A percentile compares a stretch with the other conserved stretches of the same genome.
Conservation (phyloP, 2,329 filamentous ascomycete genomes). For the Geosmithia morbida region DNA sequence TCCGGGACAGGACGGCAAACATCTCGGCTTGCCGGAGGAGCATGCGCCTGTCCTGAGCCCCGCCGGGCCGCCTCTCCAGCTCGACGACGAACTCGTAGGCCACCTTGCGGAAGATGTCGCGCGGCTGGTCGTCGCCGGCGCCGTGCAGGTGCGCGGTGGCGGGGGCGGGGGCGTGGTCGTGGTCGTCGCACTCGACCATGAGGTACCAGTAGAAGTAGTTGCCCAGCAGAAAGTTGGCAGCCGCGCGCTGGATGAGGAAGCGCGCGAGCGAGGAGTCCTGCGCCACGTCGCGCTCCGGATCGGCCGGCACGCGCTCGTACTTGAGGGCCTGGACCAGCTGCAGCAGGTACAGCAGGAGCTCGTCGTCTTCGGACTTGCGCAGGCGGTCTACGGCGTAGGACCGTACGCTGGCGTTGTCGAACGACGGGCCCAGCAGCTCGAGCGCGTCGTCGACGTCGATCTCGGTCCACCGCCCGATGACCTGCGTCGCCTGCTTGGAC, state of each 20-base stretch:
- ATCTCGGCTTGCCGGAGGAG: slow-evolving; percentile 82
- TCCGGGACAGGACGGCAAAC: slow-evolving; percentile 71
- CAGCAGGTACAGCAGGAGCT: slow-evolving; percentile 78
- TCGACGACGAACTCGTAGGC: slow-evolving; percentile 94
- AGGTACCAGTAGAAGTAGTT: slow-evolving; percentile 98
- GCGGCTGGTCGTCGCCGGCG: slow-evolving; percentile 11
- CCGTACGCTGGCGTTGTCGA: slow-evolving; percentile 76
- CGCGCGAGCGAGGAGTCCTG: slow-evolving; percentile 74
- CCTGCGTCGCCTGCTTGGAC: slow-evolving; percentile 75
- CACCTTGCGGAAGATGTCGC: slow-evolving; percentile 80
- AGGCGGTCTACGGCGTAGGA: slow-evolving; percentile 88
- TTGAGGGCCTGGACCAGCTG: slow-evolving; percentile 94
- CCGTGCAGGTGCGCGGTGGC: slow-evolving; percentile 17
- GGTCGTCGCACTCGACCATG: slow-evolving; percentile 92
- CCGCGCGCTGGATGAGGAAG: slow-evolving; percentile 80
- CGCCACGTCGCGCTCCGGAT: slow-evolving; percentile 38
- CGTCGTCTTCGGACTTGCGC: slow-evolving; percentile 82
- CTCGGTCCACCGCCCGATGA: slow-evolving; percentile 86
- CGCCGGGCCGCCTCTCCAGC: slow-evolving; percentile 56
- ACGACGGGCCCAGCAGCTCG: slow-evolving; percentile 82
- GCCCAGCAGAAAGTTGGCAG: slow-evolving; percentile 76
- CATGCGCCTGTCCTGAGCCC: slow-evolving; percentile 58
- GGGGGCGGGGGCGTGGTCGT: slow-evolving; percentile 27
- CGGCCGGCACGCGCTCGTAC: slow-evolving; percentile 64
- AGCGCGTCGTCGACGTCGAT: slow-evolving; percentile 95